Base-by-base conservation (phyloP, 75 land plant species). In the Pinus albicaulis region DNA sequence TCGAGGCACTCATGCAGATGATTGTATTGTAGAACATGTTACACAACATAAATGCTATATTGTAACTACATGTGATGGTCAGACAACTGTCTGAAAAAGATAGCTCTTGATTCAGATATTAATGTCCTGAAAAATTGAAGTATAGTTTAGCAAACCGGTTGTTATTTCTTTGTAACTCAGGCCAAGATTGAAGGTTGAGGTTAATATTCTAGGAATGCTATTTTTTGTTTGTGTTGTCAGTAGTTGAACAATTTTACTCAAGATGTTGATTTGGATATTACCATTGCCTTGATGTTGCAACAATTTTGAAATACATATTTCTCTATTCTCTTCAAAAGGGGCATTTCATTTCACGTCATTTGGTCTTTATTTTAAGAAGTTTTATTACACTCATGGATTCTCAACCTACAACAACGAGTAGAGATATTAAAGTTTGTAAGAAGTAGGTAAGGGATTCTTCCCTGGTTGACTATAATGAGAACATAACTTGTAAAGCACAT, bases 1-100 rank as follows among this genome's bases (percentile, higher is more conserved):
- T n/a, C n/a, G 88, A 78, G 99, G 99, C 69, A 96, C 99, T 19
- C 93, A 96, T 80, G 99, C 99, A 79, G 99, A 96, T 91, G 99
- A 96, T 81, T 96, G 99, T 72, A 76, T 96, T 76, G 97, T 91
- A 69, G 90, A 92, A 5, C 86, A 97, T 70, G 99, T 93, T 58
- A 93, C 97, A 53, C 92, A 96, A 96, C 94, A 93, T 78, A 96
- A 96, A 66, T 96, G 96, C 87, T 93, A 93, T 78, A 93, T 96
- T 66, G 99, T 96, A 74, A 96, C 99, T 41, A 96, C 96, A 28
- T 96, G 99, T 19, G 23, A 0, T 38, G 71, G 71, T 68, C 12
- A 36, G 41, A 36, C 48, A 44, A 20, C 23, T 38, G 36, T 36
- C 38, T 68, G 71, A 68, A n/a, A 20, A 19, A 7, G 44, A 34